phyloP scores from a whole-genome alignment of 768 basidiomycete genomes.

The Pisolithus marmoratus region DNA sequence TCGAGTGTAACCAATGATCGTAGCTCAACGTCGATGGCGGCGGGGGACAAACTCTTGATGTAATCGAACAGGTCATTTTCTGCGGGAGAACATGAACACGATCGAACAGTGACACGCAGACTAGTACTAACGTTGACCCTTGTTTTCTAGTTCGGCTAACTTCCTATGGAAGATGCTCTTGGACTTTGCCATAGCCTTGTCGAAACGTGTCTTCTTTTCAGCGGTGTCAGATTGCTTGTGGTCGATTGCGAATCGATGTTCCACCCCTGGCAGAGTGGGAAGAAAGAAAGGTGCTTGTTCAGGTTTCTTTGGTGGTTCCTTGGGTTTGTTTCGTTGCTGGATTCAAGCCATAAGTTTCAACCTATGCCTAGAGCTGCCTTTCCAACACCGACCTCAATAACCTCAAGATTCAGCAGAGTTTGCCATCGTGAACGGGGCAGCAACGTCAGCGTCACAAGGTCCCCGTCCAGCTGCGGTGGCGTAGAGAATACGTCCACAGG shows the following conservation, averaged over 20 bases:
- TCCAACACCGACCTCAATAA: constrained; percentile 66
- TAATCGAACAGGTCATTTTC: constrained; percentile 83
- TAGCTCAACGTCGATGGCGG: constrained; percentile 86
- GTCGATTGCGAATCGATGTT: constrained; percentile 68
- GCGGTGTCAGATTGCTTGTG: constrained; percentile 33
- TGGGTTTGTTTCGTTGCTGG: constrained; percentile 94
- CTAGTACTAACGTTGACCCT: constrained; percentile 61
- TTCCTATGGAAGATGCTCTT: constrained; percentile 71
- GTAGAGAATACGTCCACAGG: constrained; percentile 70
- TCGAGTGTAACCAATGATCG: constrained; percentile 67
- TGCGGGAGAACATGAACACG: constrained; percentile 21
- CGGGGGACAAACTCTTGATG: constrained; percentile 82
- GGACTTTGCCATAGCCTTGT: constrained; percentile 43
- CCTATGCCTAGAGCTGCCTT: background rate
- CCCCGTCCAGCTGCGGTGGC: constrained; percentile 83
- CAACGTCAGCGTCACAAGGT: constrained; percentile 88
- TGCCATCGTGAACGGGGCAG: constrained; percentile 94
- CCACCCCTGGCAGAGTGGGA: constrained; percentile 85
- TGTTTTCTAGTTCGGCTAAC: constrained; percentile 47
- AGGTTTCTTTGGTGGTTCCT: constrained; percentile 89
- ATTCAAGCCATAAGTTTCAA: background rate
- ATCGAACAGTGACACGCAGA: background rate
- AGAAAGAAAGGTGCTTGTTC: constrained; percentile 98
- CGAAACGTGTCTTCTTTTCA: constrained; percentile 44
- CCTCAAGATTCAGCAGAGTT: constrained; percentile 91